Percentiles rank a stretch among this genome's conserved stretches.
Conservation (phyloP, 768 basidiomycete species). For the Leccinum longicurvipes region DNA sequence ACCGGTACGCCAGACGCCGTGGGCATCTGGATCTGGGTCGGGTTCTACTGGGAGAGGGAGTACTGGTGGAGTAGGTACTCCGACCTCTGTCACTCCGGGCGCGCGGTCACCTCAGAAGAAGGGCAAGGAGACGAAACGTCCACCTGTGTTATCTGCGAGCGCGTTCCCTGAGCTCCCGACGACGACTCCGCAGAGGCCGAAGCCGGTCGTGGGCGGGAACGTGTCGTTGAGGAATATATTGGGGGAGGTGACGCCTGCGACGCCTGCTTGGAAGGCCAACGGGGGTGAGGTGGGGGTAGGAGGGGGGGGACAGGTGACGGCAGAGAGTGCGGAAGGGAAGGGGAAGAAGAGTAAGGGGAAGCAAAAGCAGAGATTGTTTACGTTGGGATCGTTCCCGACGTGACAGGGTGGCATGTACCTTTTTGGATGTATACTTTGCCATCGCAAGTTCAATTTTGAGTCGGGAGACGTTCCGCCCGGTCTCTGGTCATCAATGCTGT, state of each 20-base stretch:
- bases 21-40: conserved; percentile 38
- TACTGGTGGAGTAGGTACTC: not conserved
- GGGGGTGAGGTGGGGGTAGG: not conserved
- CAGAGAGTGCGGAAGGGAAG: conserved; percentile 36
- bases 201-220: conserved; percentile 56
- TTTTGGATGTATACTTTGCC: not conserved
- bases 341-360: conserved; percentile 80
- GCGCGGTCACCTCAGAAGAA: conserved; percentile 12
- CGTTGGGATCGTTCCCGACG: conserved; percentile 47
- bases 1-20: conserved; percentile 55
- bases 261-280: conserved; percentile 31
- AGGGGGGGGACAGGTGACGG: not conserved
- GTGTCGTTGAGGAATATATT: conserved; percentile 65
- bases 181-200: conserved; percentile 38
- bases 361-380: conserved; percentile 83
- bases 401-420: conserved; percentile 6
- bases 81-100: not conserved
- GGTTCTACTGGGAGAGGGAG: conserved; percentile 8
- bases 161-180: conserved; percentile 71
- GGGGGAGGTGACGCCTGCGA: conserved; percentile 19
- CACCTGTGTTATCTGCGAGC: conserved; percentile 46
- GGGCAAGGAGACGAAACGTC: conserved; percentile 13
- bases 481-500: no score
- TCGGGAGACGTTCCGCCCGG: no score
- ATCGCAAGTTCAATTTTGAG: not conserved